Percentiles rank a stretch among this genome's conserved stretches.
Conservation (phyloP, 2,329 filamentous ascomycete genomes). For the Berkeleyomyces rouxiae region DNA sequence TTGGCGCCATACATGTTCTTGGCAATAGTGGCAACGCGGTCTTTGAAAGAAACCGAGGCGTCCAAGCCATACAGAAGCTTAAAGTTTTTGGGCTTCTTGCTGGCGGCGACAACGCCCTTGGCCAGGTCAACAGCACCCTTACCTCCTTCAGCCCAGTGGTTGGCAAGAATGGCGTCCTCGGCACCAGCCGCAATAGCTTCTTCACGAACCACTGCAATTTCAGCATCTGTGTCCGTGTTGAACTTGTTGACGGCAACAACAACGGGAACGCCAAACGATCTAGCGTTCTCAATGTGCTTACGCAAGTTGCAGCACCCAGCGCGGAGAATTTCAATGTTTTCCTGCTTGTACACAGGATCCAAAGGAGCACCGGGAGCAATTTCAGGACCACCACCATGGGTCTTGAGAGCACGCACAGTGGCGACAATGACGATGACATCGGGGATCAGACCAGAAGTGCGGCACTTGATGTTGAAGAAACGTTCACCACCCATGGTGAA, state of each 20-base stretch:
- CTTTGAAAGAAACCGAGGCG: slow-evolving; percentile 62
- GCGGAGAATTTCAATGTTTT: slow-evolving; percentile 83
- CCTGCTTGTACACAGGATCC: slow-evolving; percentile 75
- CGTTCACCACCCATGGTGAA: slow-evolving; percentile 99
- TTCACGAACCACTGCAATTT: slow-evolving; percentile 76
- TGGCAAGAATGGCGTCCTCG: slow-evolving; percentile 80
- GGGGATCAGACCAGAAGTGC: slow-evolving; percentile 77
- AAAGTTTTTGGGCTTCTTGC: slow-evolving; percentile 71
- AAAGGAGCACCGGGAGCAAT: slow-evolving; percentile 76
- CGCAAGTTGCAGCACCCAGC: slow-evolving; percentile 83
- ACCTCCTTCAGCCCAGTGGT: slow-evolving; percentile 94
- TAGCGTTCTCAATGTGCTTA: slow-evolving; percentile 89
- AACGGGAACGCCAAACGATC: slow-evolving; percentile 76
- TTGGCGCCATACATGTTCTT: slow-evolving; percentile 88
- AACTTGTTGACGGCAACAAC: slow-evolving; percentile 97
- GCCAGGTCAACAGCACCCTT: slow-evolving; percentile 79
- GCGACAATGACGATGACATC: slow-evolving; percentile 92
- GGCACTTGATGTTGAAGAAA: slow-evolving; percentile 99
- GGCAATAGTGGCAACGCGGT: slow-evolving; percentile 81
- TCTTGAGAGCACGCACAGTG: slow-evolving; percentile 88
- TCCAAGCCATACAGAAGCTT: slow-evolving; percentile 57
- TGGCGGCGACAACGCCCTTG: slow-evolving; percentile 67
- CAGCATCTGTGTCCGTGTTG: slow-evolving; percentile 80
- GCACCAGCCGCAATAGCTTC: slow-evolving; percentile 84
- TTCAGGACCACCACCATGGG: slow-evolving; percentile 89